Conservation (phyloP, 176 grass and related monocot species). For the Triticum turgidum region DNA sequence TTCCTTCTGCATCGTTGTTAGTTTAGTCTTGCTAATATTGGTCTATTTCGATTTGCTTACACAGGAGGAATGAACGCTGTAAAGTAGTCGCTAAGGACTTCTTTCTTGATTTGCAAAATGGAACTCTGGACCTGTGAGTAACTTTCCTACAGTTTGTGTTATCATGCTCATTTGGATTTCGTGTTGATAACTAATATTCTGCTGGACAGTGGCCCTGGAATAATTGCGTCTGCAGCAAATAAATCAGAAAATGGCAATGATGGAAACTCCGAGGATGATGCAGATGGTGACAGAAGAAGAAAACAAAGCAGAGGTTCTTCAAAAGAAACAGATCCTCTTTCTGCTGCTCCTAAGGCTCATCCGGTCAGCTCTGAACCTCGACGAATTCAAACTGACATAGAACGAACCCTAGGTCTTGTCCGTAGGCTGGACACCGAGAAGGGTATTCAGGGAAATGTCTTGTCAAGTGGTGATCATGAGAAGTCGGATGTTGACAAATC, state of each 20-base stretch:
- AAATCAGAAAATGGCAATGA: slow-evolving; percentile 64
- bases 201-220: slow-evolving; percentile 71
- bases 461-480: slow-evolving; percentile 66
- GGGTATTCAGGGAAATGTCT: slow-evolving; percentile 72
- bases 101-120: slow-evolving; percentile 92
- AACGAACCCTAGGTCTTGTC: slow-evolving; percentile 62
- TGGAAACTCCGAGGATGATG: slow-evolving; percentile 92
- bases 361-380: slow-evolving; percentile 66
- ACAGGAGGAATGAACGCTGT: slow-evolving; percentile 56
- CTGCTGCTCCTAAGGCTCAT: slow-evolving; percentile 74
- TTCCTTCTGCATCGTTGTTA: background rate
- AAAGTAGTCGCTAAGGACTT: slow-evolving; percentile 69
- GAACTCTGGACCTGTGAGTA: slow-evolving; percentile 90
- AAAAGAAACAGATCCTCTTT: slow-evolving; percentile 71
- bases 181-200: slow-evolving; percentile 43
- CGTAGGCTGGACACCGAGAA: slow-evolving; percentile 91
- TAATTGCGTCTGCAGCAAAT: slow-evolving; percentile 38
- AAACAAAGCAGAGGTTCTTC: slow-evolving; percentile 56
- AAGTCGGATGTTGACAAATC: slow-evolving; percentile 72
- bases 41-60: slow-evolving; percentile 13
- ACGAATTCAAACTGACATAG: slow-evolving; percentile 82
- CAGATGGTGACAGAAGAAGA: slow-evolving; percentile 76
- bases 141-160: background rate
- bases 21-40: background rate
- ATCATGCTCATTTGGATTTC: slow-evolving; percentile 14